Percentiles rank a stretch among this genome's conserved stretches.
These are phyloP conservation scores for Aspergillus saccharolyticus DNA, from an alignment of 495 filamentous ascomycete species.

Conservation along the genomic window DNA sequence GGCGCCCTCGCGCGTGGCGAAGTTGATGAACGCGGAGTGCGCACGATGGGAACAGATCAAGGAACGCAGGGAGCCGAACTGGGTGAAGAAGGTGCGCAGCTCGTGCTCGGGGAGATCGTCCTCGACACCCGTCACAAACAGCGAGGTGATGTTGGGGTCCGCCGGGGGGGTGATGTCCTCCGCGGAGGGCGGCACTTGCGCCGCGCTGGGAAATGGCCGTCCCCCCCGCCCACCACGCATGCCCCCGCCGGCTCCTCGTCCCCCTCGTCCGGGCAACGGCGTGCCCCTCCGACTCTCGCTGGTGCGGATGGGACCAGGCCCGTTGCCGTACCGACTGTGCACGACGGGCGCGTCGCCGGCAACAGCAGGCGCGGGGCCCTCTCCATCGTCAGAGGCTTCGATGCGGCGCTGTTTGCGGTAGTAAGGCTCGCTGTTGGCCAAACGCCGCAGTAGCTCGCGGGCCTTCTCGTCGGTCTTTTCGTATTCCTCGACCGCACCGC, in stretches of 20 bases:
- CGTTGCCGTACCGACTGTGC: slow-evolving; percentile 43
- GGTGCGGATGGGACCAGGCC: slow-evolving; percentile 61
- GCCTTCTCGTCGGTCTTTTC: slow-evolving; percentile 97
- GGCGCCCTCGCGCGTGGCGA: slow-evolving; percentile 70
- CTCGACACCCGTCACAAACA: slow-evolving; percentile 93
- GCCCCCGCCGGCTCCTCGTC: slow-evolving; percentile 28
- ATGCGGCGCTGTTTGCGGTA: slow-evolving; percentile 76
- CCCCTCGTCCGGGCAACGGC: slow-evolving; percentile 31
- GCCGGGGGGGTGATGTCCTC: slow-evolving; percentile 79
- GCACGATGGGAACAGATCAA: slow-evolving; percentile 93
- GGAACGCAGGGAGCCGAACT: slow-evolving; percentile 81
- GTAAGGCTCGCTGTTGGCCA: slow-evolving; percentile 91
- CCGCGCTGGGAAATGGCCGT: slow-evolving; percentile 60
- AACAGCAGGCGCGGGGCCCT: slow-evolving; percentile 18
- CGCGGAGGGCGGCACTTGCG: slow-evolving; percentile 70
- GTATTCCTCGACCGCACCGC: slow-evolving; percentile 77
- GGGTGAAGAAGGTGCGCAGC: slow-evolving; percentile 81
- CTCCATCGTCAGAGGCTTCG: slow-evolving; percentile 45
- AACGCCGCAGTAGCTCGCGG: slow-evolving; percentile 72
- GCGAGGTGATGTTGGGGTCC: slow-evolving; percentile 78
- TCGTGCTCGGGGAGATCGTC: slow-evolving; percentile 92
- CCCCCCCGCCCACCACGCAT: slow-evolving; percentile 50
- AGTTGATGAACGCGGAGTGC: slow-evolving; percentile 96
- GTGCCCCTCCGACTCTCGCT: slow-evolving; percentile 43
- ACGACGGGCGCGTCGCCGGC: slow-evolving; percentile 26